Conservation (phyloP, 371 early-diverging fungal genomes). For the Mucor circinelloides region DNA sequence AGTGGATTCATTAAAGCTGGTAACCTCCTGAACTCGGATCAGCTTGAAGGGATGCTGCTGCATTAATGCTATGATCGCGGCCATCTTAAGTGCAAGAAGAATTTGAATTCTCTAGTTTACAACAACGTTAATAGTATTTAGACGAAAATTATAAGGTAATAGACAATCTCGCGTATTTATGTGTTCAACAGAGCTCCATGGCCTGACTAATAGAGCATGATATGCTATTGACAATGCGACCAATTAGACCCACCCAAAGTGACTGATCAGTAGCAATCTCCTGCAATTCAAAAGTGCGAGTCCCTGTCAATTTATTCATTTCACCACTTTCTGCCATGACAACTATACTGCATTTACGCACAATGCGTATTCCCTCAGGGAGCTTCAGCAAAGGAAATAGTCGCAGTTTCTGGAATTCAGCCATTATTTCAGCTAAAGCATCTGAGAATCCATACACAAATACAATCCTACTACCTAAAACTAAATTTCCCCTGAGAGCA, state of each 20-base stretch:
- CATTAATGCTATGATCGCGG: no score
- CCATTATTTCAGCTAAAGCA: conserved; percentile 14
- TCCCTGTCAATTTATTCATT: conserved; percentile 4
- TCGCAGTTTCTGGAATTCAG: conserved; percentile 1
- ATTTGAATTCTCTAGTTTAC: no score
- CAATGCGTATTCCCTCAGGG: not conserved
- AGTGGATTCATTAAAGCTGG: no score
- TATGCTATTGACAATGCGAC: not conserved
- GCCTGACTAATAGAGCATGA: no score
- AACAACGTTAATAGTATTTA: no score
- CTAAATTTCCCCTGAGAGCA: conserved; percentile 73
- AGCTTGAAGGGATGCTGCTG: no score
- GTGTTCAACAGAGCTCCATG: no score
- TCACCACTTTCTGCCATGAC: not conserved
- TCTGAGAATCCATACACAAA: conserved; percentile 52
- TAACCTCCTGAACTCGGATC: no score
- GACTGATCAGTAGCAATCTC: not conserved
- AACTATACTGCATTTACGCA: conserved; percentile 6
- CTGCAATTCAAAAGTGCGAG: not conserved
- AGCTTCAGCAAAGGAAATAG: not conserved
- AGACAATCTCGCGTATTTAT: no score
- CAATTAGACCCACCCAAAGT: not conserved
- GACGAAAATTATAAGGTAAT: no score
- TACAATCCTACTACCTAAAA: conserved; percentile 75
- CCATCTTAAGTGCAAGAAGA: no score